Base-by-base conservation (phyloP, 306 rosid species). In the Castanopsis chinensis region DNA sequence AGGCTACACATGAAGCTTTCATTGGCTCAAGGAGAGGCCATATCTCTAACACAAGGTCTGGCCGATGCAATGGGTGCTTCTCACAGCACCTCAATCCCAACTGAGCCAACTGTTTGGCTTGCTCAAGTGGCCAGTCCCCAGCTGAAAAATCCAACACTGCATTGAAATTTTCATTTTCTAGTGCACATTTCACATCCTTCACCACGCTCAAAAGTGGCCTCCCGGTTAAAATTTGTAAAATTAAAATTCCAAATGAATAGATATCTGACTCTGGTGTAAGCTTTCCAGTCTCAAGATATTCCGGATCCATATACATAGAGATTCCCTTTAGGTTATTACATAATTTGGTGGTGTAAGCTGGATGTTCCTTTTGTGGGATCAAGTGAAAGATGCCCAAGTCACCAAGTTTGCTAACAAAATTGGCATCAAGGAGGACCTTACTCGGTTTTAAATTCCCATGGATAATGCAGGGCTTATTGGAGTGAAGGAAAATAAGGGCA, bases 401-500 rank as follows among this genome's bases (percentile, higher is more conserved):
- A 55, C 91, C 81, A 30, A 95, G 83, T 85, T 91, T 95, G 86
- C 90, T 87, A 53, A 86, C 90, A 76, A 83, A 91, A 83, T 92
- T 91, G 43, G 92, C 84, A 85, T 95, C 98, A 75, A 95, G 94
- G 51, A 95, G 91, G 74, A 95, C 88, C 81, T 90, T 95, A 74
- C 95, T 88, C 75, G 98, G 90, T 86, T 91, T 95, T 83, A 95
- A 59, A 83, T 95, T 93, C 80, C 98, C 99, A 73, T 92, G 98
- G 84, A 90, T 79, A 72, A 91, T 85, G 78, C 85, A 54, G 54
- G 98, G 97, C 45, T 82, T 82, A 61, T 85, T 90, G 69, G 91
- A 81, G 84, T 91, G 98, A 80, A 95, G 93, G 83, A 95, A 95
- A 70, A 90, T 83, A 69, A 95, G 89, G 82, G 91, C 91, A 73